Evolutionary conservation across 352 stramenopile species (phyloP).

Genomic region (Phytopythium vexans): DNA sequence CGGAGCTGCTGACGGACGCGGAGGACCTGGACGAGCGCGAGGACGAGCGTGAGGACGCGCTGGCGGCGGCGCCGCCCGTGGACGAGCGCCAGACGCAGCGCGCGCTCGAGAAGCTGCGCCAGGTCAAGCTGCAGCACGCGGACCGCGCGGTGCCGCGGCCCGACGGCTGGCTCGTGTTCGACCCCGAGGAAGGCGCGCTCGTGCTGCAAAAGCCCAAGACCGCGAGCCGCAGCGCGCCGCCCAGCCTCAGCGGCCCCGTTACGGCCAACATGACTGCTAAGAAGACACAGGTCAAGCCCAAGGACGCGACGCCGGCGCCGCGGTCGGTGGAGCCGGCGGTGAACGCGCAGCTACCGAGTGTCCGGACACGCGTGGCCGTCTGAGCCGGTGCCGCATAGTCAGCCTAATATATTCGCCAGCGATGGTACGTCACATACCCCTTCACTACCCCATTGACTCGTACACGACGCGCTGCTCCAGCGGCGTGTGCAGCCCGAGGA

Average conservation of each 20-base stretch:
- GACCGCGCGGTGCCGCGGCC: constrained; percentile 49
- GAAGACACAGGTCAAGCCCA: too few relatives aligned
- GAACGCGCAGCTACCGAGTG: not conserved
- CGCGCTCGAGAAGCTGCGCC: constrained; percentile 51
- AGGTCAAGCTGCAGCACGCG: constrained; percentile 56
- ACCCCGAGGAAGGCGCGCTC: constrained; percentile 53
- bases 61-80: constrained; percentile 11
- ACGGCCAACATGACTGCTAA: too few relatives aligned
- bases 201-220: constrained; percentile 49
- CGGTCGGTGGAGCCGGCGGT: too few relatives aligned
- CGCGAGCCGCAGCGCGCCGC: not conserved
- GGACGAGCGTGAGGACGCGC: constrained; percentile 16
- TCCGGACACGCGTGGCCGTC: not conserved
- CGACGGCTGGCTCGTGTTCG: constrained; percentile 77
- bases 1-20: constrained; percentile 61
- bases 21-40: constrained; percentile 18
- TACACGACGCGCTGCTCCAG: constrained; percentile 53
- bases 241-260: too few relatives aligned
- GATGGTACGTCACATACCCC: not conserved
- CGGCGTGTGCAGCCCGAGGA: constrained; percentile 32
- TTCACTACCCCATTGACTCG: constrained; percentile 3
- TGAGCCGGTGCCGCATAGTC: not conserved
- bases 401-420: not conserved
- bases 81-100: constrained; percentile 34
- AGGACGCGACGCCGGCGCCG: too few relatives aligned